A percentile compares a stretch with the other conserved stretches of the same genome.
Evolutionary conservation across 1,139 yeast species (phyloP).

Genomic region (Suhomyces bokatorum): DNA sequence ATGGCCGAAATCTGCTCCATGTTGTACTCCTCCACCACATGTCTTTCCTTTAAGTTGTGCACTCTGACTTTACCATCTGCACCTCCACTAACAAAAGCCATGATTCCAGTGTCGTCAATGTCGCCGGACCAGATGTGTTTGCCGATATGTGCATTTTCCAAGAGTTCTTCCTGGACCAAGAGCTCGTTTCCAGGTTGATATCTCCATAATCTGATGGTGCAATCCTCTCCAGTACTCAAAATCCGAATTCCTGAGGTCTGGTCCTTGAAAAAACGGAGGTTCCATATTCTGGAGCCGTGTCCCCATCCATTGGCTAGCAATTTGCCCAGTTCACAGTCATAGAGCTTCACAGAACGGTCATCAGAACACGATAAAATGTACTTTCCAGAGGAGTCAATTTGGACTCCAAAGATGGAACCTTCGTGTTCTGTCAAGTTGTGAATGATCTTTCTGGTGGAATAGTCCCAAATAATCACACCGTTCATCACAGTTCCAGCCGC

Average conservation of each 20-base stretch:
- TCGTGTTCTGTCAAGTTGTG: slow-evolving; percentile 72
- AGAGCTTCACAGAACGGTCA: slow-evolving; percentile 82
- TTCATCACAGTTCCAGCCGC: slow-evolving; percentile 94
- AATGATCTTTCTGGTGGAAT: slow-evolving; percentile 42
- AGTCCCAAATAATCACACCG: slow-evolving; percentile 81
- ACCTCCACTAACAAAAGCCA: slow-evolving; percentile 74
- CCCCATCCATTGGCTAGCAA: slow-evolving; percentile 89
- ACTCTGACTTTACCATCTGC: slow-evolving; percentile 81
- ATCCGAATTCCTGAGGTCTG: slow-evolving; percentile 34
- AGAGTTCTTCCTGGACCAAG: slow-evolving; percentile 34
- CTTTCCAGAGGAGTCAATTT: slow-evolving; percentile 56
- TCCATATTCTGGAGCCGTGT: slow-evolving; percentile 93
- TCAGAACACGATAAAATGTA: slow-evolving; percentile 83
- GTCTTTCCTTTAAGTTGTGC: slow-evolving; percentile 47
- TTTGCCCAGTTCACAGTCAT: slow-evolving; percentile 58
- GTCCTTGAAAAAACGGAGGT: slow-evolving; percentile 55
- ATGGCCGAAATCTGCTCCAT: slow-evolving; percentile 22
- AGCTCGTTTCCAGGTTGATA: slow-evolving; percentile 27
- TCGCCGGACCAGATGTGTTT: slow-evolving; percentile 89
- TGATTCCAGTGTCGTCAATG: slow-evolving; percentile 40
- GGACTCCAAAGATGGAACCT: slow-evolving; percentile 87
- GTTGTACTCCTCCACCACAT: slow-evolving; percentile 13
- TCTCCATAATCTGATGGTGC: slow-evolving; percentile 82
- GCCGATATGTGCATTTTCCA: slow-evolving; percentile 70
- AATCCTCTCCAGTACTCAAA: slow-evolving; percentile 82